Percentiles rank a stretch among this genome's conserved stretches.
Evolutionary conservation across 768 basidiomycete genomes (phyloP).

Genomic region (Rhodotorula graminis): DNA sequence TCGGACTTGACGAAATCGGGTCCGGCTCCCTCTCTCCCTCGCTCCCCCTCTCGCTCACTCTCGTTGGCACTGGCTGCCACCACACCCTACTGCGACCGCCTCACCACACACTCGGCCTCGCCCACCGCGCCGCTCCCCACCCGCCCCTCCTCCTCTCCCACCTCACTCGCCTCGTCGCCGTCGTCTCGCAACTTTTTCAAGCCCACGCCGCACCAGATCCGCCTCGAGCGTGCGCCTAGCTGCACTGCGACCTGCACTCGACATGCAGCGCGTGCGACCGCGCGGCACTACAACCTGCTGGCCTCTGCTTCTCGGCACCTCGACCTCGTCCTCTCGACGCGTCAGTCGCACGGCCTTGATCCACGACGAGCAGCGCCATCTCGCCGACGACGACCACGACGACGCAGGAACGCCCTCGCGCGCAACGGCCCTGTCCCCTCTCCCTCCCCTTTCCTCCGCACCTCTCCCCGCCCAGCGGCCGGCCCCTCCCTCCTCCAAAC

Average conservation of each 20-base stretch:
- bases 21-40: background rate
- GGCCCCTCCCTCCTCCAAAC: background rate
- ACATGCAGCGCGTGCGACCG: no score
- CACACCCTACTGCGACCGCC: no score
- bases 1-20: no score
- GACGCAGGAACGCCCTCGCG: no score
- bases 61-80: background rate
- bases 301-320: background rate
- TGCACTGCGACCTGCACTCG: no score
- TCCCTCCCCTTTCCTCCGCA: background rate
- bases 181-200: background rate
- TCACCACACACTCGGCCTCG: background rate
- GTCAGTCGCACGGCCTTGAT: no score
- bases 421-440: background rate
- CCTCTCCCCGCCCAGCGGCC: slow-evolving; percentile 1
- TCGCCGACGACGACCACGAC: no score
- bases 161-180: background rate
- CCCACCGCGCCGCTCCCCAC: background rate
- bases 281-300: background rate
- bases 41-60: background rate
- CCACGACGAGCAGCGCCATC: no score
- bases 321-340: no score
- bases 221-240: background rate
- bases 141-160: background rate
- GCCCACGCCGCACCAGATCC: no score